Base-by-base conservation (phyloP, 768 basidiomycete genomes). In the Hericium rajendrae region DNA sequence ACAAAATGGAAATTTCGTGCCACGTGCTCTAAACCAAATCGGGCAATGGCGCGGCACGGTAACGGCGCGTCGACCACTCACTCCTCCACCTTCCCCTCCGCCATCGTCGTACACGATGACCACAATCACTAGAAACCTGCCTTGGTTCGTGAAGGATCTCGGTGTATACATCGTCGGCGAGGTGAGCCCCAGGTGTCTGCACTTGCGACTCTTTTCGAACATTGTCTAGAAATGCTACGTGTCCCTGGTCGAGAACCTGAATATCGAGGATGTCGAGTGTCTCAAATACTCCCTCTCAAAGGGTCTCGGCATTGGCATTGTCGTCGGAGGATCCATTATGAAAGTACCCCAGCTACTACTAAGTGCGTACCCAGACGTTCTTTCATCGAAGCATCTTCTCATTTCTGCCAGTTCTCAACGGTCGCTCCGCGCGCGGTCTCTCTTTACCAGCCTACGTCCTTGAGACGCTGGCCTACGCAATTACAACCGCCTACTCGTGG, bases 311-410 rank as follows among this genome's bases (percentile, higher is more conserved):
- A 72, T 99, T 15, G 95, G 87, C 0, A 94, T 98, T 53, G 94
- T 98, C 46, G 75, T 89, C 1, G 95, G 90, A 43, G 94, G 94
- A 0, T 85, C 87, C 2, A 90, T 99, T 60, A 89, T 99, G 84
- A 99, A 99, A 72, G 81, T 98, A 2, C 95, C 95, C 1, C 95
- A 98, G 68, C 75, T 97, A n/a, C 64, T 90, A 28, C 79, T 92
- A 55, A 91, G 90, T 91, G 64, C 66, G 88, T 75, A n/a, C 3
- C 26, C 22, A 16, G 16, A 32, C 53, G 32, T 28, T 28, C 24
- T 9, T 28, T 38, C 11, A 38, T 20, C 16, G 32, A 53, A n/a
- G 12, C 46, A 46, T 49, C 37, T 51, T 26, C 38, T 41, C 38
- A 48, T 39, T 51, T 32, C 32, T 55, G 20, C 9, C 65, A 93